Percentiles rank a stretch among this genome's conserved stretches.
phyloP scores from a whole-genome alignment of 768 basidiomycete species.

The Lentinula aciculospora region DNA sequence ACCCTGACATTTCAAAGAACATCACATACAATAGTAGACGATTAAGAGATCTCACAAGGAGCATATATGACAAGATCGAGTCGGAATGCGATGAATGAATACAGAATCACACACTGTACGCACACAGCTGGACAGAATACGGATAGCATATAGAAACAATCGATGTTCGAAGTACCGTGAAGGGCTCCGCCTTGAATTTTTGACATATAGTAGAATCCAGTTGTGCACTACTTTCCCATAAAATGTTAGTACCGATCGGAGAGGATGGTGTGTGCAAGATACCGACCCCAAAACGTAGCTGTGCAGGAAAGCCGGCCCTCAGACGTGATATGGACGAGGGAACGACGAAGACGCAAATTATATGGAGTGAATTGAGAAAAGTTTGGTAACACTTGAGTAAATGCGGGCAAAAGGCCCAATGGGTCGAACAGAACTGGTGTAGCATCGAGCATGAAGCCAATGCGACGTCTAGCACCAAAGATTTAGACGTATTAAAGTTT shows the following conservation, averaged over 20 bases:
- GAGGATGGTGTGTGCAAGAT: not conserved
- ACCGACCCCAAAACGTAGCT: conserved; percentile 4
- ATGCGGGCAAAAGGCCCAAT: not conserved
- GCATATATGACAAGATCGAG: not conserved
- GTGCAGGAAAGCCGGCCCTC: not conserved
- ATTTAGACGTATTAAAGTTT: not conserved
- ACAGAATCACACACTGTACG: no score
- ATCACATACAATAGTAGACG: not conserved
- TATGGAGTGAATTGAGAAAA: not conserved
- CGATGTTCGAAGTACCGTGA: not conserved
- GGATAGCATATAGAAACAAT: no score
- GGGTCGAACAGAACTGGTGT: not conserved
- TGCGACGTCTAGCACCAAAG: not conserved
- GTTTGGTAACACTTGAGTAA: conserved; percentile 3
- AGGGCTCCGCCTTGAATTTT: not conserved
- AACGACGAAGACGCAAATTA: not conserved
- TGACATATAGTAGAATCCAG: not conserved
- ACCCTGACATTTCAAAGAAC: not conserved
- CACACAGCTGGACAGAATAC: no score
- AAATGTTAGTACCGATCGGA: not conserved
- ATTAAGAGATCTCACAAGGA: not conserved
- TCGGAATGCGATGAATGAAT: not conserved
- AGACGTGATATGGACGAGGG: conserved; percentile 1
- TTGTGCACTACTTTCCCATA: not conserved
- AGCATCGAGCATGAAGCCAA: conserved; percentile 2